A percentile compares a stretch with the other conserved stretches of the same genome.
phyloP scores from a whole-genome alignment of 495 filamentous ascomycete species.

The Penicillium chermesinum region DNA sequence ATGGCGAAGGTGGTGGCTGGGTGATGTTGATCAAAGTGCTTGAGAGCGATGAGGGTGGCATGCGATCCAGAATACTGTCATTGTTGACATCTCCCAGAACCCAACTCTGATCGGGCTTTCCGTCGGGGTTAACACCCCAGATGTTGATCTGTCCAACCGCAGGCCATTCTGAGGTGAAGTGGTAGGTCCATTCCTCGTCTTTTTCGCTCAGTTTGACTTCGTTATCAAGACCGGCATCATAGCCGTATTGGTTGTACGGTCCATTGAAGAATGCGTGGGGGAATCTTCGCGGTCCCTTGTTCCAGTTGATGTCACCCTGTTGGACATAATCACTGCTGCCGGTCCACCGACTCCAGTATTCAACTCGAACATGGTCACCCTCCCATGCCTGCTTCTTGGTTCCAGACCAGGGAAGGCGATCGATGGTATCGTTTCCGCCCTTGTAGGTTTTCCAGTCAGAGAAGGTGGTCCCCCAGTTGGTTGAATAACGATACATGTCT shows the following conservation, averaged over 20 bases:
- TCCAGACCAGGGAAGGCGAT: conserved; percentile 51
- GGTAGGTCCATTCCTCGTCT: conserved; percentile 53
- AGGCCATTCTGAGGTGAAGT: conserved; percentile 62
- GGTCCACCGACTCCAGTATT: conserved; percentile 61
- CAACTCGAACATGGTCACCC: conserved; percentile 60
- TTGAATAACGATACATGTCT: conserved; percentile 58
- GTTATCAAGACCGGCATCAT: conserved; percentile 56
- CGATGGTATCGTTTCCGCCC: conserved; percentile 42
- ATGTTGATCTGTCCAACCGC: conserved; percentile 59
- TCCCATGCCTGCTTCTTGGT: conserved; percentile 58
- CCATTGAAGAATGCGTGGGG: conserved; percentile 64
- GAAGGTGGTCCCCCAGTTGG: conserved; percentile 57
- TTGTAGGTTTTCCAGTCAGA: conserved; percentile 54
- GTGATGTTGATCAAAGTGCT: conserved; percentile 59
- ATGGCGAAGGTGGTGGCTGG: conserved; percentile 45
- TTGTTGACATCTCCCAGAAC: conserved; percentile 57
- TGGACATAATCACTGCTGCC: conserved; percentile 62
- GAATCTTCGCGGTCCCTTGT: conserved; percentile 41
- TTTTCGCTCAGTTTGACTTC: conserved; percentile 43
- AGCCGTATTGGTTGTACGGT: conserved; percentile 63
- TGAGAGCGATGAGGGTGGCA: conserved; percentile 55
- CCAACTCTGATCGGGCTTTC: conserved; percentile 54
- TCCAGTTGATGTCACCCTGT: conserved; percentile 50
- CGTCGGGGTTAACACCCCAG: conserved; percentile 65
- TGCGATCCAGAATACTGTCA: conserved; percentile 56